These are phyloP conservation scores for Maudiozyma serrabonitensis DNA, from an alignment of 805 yeast species.

Conservation along the genomic window DNA sequence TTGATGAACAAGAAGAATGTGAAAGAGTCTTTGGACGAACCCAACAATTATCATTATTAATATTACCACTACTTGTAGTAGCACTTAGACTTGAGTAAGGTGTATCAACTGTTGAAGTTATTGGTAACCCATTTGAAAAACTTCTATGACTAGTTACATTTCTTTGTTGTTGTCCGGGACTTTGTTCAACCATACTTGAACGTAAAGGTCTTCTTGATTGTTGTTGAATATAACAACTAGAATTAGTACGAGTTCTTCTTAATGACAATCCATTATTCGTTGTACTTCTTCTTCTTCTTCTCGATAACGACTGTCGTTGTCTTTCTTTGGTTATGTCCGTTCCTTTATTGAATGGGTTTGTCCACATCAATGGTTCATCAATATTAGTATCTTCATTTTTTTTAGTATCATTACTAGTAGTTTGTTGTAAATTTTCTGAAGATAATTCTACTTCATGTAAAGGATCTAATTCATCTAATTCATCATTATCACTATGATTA, in stretches of 20 bases:
- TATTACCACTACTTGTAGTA: not conserved
- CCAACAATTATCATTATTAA: not conserved
- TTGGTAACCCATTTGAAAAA: not conserved
- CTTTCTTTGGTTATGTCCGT: not conserved
- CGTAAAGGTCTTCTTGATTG: slow-evolving; percentile 2
- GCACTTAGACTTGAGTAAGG: not conserved
- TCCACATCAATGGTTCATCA: slow-evolving; percentile 1
- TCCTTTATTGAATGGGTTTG: slow-evolving; percentile 3
- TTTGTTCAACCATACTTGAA: not conserved
- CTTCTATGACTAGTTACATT: not conserved
- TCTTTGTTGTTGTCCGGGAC: not conserved
- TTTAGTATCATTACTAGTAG: not conserved
- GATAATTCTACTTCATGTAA: not conserved
- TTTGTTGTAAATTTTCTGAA: not conserved
- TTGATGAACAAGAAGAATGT: slow-evolving; percentile 13
- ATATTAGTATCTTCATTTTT: not conserved
- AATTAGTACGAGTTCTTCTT: slow-evolving; percentile 6
- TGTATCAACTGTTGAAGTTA: not conserved
- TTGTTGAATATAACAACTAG: slow-evolving; percentile 6
- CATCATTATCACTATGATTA: not conserved
- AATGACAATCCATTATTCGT: not conserved
- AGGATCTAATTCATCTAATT: slow-evolving; percentile 1
- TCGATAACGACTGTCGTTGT: not conserved
- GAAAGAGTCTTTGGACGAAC: slow-evolving; percentile 5
- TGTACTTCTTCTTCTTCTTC: not conserved